These are phyloP conservation scores for Penicillium sp. DNA, from an alignment of 2,329 filamentous ascomycete genomes.

Conservation along the genomic window DNA sequence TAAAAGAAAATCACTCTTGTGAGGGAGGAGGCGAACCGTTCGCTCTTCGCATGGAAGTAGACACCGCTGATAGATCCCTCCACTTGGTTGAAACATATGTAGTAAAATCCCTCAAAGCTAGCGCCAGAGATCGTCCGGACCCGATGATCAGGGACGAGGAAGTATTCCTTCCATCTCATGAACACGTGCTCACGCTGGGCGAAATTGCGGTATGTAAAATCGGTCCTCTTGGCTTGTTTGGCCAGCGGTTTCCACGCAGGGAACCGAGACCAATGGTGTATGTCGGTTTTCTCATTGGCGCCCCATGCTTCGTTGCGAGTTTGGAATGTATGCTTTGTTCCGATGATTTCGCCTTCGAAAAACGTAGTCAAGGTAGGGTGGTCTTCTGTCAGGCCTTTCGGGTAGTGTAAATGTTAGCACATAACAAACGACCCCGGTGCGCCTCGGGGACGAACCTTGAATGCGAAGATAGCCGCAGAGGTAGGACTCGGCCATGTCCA, in stretches of 20 bases:
- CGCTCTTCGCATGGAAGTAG: slow-evolving; percentile 97
- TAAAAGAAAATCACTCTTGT: neutral
- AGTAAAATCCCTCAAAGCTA: slow-evolving; percentile 98
- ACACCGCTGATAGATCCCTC: slow-evolving; percentile 85
- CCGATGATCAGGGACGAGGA: slow-evolving; percentile 90
- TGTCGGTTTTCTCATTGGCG: slow-evolving; percentile 83
- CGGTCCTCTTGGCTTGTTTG: slow-evolving; percentile 58
- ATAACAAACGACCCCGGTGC: neutral
- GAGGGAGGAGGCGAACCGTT: slow-evolving; percentile 68
- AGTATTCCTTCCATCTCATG: slow-evolving; percentile 99
- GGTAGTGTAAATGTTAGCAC: slow-evolving; percentile 2
- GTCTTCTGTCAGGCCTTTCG: slow-evolving; percentile 81
- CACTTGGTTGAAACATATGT: slow-evolving; percentile 96
- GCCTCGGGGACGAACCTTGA: slow-evolving; percentile 62
- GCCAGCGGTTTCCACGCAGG: slow-evolving; percentile 76
- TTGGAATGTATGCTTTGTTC: slow-evolving; percentile 88
- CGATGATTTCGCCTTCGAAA: slow-evolving; percentile 97
- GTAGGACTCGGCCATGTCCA: slow-evolving; percentile 90
- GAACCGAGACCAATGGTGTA: slow-evolving; percentile 92
- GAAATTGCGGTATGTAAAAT: slow-evolving; percentile 65
- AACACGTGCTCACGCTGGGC: slow-evolving; percentile 85
- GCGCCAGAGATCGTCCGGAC: slow-evolving; percentile 89
- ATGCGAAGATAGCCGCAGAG: slow-evolving; percentile 94
- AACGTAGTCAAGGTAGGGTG: slow-evolving; percentile 97
- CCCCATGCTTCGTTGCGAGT: slow-evolving; percentile 90